Evolutionary conservation across 2,329 filamentous ascomycete genomes (phyloP), one percentile per base, ranked within the genome.

Genomic region (Ophiobolus disseminans): DNA sequence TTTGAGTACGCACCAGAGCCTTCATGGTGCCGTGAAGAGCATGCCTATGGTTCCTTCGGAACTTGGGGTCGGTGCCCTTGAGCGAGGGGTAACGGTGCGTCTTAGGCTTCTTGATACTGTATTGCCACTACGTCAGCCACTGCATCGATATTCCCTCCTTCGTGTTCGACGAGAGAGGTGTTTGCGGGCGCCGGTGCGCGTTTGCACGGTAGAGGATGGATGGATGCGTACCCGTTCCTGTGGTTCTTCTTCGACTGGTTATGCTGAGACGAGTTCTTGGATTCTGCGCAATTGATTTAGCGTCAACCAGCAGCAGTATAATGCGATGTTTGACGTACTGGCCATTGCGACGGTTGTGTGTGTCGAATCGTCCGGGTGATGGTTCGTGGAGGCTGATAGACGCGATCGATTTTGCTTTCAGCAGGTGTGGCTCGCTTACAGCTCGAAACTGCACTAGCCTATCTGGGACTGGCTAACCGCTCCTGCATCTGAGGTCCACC

Each of bases 241-340:
- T 99, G 94, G 82, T 91, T 92, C 90, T 99, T 99, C 85, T 89
- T 89, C 79, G 86, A 86, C 87, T 94, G 89, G 83, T 97, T 97
- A 84, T 97, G 91, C 86, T 97, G 93, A 75, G 93, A 97, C 83
- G 91, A 95, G 88, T 97, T 97, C 91, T 97, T 97, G 75, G 94
- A 97, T 86, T 97, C 92, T 97, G 77, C 50, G 52, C 44, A 32
- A 4, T 14, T 31, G 22, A 38, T 35, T 63, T 58, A 66, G 60
- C 45, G 41, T 35, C 31, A 30, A 16, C 37, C 21, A 21, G 23
- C 14, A n/a, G n/a, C 3, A 11, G 1, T 38, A 2, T 35, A n/a
- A 22, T 28, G 32, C 22, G 32, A 23, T 26, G 36, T 34, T 22
- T 26, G 51, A 86, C 85, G 60, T 85, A 87, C 85, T 88, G 81